A percentile compares a stretch with the other conserved stretches of the same genome.
phyloP scores from a whole-genome alignment of 495 filamentous ascomycete genomes.

The Penicillium alfredii region DNA sequence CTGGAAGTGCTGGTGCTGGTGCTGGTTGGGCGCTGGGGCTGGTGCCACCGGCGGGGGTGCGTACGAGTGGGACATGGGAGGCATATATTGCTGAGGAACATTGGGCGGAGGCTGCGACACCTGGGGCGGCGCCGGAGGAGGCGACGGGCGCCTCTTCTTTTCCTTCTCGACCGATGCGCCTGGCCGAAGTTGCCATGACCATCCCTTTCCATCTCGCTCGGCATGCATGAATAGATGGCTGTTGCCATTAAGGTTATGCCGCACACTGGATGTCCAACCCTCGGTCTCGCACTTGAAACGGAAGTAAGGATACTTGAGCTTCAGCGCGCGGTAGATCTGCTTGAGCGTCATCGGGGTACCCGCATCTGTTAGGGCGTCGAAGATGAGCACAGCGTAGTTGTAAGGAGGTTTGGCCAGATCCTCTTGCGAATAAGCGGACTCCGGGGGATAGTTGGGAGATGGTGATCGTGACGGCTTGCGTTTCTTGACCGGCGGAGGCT shows the following conservation, averaged over 20 bases:
- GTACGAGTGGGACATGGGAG: slow-evolving; percentile 36
- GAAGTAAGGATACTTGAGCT: slow-evolving; percentile 84
- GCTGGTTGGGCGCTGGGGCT: slow-evolving; percentile 30
- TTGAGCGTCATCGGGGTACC: slow-evolving; percentile 71
- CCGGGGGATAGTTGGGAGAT: slow-evolving; percentile 64
- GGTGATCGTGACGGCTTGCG: slow-evolving; percentile 57
- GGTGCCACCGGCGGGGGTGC: slow-evolving; percentile 24
- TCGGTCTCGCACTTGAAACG: slow-evolving; percentile 72
- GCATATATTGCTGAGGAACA: slow-evolving; percentile 38
- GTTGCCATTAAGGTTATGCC: slow-evolving; percentile 90
- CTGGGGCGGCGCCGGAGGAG: slow-evolving; percentile 43
- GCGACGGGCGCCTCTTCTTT: slow-evolving; percentile 56
- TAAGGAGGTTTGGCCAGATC: slow-evolving; percentile 76
- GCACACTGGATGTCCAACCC: slow-evolving; percentile 96
- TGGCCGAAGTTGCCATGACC: slow-evolving; percentile 60
- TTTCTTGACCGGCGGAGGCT: slow-evolving; percentile 46
- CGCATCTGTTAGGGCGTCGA: slow-evolving; percentile 77
- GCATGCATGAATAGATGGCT: slow-evolving; percentile 77
- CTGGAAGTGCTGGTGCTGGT: slow-evolving; percentile 33
- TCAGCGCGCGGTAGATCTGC: slow-evolving; percentile 88
- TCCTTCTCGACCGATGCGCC: slow-evolving; percentile 64
- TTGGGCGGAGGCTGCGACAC: slow-evolving; percentile 30
- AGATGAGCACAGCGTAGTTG: slow-evolving; percentile 87
- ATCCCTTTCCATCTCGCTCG: slow-evolving; percentile 66
- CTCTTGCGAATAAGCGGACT: slow-evolving; percentile 74